Conservation (phyloP, 2,329 filamentous ascomycete species). For the Ophiognomonia clavigignenti-juglandacearum region DNA sequence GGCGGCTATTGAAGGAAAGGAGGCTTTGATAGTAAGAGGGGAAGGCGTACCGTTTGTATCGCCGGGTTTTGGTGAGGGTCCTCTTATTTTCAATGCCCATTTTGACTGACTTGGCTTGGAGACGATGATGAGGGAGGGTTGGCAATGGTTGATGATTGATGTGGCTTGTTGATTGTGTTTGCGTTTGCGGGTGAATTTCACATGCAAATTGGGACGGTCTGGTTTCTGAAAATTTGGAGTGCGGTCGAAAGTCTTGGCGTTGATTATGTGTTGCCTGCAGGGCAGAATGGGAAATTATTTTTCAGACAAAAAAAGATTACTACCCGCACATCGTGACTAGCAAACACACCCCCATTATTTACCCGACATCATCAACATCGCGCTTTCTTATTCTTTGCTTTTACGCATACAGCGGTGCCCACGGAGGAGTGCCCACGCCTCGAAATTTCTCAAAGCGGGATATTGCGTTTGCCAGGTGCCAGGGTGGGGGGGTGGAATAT, state of each 20-base stretch:
- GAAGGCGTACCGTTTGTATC: conserved; percentile 68
- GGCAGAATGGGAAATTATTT: no score
- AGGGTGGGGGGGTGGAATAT: no score
- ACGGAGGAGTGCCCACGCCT: no score
- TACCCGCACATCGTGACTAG: no score
- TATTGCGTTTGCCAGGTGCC: no score
- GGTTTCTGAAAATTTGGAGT: not conserved
- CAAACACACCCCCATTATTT: no score
- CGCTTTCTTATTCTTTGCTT: no score
- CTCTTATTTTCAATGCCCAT: conserved; percentile 67
- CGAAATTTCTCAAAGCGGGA: no score
- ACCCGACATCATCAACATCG: no score
- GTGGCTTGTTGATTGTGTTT: not conserved
- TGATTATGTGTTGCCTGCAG: no score
- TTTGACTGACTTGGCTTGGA: conserved; percentile 19
- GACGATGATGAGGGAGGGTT: not conserved
- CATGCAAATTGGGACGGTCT: conserved; percentile 6
- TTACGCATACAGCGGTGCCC: no score
- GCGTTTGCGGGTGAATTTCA: not conserved
- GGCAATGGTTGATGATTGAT: not conserved
- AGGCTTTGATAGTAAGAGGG: conserved; percentile 21
- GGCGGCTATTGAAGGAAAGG: conserved; percentile 1
- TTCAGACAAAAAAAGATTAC: no score
- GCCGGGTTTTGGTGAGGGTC: conserved; percentile 70
- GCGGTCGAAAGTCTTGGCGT: not conserved